phyloP scores from a whole-genome alignment of 2,329 filamentous ascomycete genomes.

The Graphilbum sp. region DNA sequence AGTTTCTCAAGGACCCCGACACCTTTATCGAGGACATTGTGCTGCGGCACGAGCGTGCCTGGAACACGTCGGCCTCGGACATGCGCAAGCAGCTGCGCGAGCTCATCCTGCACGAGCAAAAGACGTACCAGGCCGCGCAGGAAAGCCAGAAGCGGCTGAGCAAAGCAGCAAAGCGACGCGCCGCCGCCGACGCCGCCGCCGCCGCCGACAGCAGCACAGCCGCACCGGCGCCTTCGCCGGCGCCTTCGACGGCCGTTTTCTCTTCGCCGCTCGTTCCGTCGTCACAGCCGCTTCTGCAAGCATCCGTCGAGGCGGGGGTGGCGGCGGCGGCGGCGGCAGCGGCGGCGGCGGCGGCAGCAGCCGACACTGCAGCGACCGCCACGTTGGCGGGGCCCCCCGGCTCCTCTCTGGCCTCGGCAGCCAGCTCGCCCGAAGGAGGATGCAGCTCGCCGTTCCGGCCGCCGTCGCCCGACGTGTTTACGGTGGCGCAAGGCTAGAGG shows the following conservation, averaged over 20 bases:
- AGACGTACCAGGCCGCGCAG: slow-evolving; percentile 32
- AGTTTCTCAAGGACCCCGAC: slow-evolving; percentile 63
- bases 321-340: not conserved
- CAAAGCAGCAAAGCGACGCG: not conserved
- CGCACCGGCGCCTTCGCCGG: no score
- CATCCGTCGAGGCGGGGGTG: no score
- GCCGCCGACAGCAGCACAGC: no score
- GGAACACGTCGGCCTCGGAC: slow-evolving; percentile 37
- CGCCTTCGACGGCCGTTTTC: no score
- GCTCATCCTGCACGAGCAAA: slow-evolving; percentile 46
- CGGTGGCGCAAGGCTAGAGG: no score
- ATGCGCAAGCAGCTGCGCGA: slow-evolving; percentile 51
- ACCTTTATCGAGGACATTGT: slow-evolving; percentile 52
- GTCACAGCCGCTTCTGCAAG: not conserved
- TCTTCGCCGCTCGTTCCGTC: not conserved
- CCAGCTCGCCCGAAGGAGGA: slow-evolving; percentile 1
- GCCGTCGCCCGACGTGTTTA: slow-evolving; percentile 2
- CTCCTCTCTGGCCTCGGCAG: no score
- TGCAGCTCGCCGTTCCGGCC: slow-evolving; percentile 5
- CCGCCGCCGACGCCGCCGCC: not conserved
- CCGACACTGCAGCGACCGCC: no score
- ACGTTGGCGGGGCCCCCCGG: no score
- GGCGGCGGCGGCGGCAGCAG: not conserved
- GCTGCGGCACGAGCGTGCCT: slow-evolving; percentile 32
- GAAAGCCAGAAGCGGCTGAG: slow-evolving; percentile 8